phyloP scores from a whole-genome alignment of 2,329 filamentous ascomycete species.

The Apiospora pterosperma region DNA sequence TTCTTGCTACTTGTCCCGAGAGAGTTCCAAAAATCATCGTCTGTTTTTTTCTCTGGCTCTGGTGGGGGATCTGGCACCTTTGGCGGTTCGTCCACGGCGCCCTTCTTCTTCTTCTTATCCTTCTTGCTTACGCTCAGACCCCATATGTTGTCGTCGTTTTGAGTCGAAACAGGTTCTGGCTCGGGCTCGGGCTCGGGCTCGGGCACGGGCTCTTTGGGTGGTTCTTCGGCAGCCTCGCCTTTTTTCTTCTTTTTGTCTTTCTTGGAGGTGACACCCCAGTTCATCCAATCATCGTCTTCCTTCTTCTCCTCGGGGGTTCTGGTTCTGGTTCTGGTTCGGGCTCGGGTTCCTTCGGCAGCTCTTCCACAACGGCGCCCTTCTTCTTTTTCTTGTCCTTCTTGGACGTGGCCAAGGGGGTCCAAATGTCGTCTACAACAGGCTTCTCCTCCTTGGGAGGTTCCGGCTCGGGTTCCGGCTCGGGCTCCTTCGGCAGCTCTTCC shows the following conservation, averaged over 20 bases:
- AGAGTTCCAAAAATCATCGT: conserved; percentile 20
- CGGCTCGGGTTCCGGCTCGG: conserved; percentile 11
- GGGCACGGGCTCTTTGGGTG: too few relatives aligned
- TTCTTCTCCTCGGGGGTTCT: conserved; percentile 16
- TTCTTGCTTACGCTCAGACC: background rate
- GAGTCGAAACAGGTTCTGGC: conserved; percentile 25
- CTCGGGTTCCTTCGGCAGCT: conserved; percentile 6
- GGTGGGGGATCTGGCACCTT: background rate
- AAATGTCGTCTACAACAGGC: conserved; percentile 11
- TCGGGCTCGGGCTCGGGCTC: conserved; percentile 19
- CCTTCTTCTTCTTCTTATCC: conserved; percentile 12
- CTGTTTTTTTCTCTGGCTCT: conserved; percentile 21
- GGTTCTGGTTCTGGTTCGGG: conserved; percentile 11
- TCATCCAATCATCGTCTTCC: background rate
- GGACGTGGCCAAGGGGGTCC: background rate
- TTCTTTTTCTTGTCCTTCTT: conserved; percentile 12
- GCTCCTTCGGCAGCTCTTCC: conserved; percentile 7
- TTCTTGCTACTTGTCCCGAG: conserved; percentile 20
- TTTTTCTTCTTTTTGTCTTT: conserved; percentile 28
- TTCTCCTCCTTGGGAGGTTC: conserved; percentile 16
- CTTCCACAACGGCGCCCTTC: conserved; percentile 7
- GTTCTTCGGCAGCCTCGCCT: conserved; percentile 22
- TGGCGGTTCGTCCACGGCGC: conserved; percentile 12
- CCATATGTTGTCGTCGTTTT: conserved; percentile 4
- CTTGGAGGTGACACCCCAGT: conserved; percentile 4